Conservation (phyloP, 106 monocot genomes). For the Acanthochlamys bracteata region DNA sequence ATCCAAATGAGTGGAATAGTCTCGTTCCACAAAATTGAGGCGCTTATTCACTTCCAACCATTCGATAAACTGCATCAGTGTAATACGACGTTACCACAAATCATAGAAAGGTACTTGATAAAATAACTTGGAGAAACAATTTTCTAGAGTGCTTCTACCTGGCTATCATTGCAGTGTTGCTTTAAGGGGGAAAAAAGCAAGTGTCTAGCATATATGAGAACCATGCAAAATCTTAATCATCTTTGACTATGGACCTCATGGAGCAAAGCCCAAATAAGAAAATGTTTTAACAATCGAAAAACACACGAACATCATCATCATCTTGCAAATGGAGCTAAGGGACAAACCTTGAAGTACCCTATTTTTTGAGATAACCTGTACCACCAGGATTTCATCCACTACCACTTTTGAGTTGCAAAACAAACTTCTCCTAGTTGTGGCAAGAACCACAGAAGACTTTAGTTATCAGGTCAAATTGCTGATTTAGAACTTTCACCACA, state of each 20-base stretch:
- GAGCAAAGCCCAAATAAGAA: not conserved
- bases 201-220: not conserved
- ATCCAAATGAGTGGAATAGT: slow-evolving; percentile 72
- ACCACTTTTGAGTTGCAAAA: no score
- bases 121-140: not conserved
- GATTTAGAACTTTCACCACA: no score
- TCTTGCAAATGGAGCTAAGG: no score
- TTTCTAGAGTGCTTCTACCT: not conserved
- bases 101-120: not conserved
- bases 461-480: no score
- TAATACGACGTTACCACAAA: not conserved
- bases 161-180: not conserved
- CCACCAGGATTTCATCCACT: not conserved
- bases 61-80: slow-evolving; percentile 56
- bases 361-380: not conserved
- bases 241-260: not conserved
- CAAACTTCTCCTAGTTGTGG: no score
- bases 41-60: slow-evolving; percentile 55
- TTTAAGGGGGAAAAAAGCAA: not conserved
- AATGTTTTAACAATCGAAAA: not conserved
- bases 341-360: no score
- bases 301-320: no score
- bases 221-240: not conserved
- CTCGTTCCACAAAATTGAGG: slow-evolving; percentile 44
- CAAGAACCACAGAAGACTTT: no score